phyloP scores from a whole-genome alignment of 352 stramenopile species.

The Blastocystis sp. region DNA sequence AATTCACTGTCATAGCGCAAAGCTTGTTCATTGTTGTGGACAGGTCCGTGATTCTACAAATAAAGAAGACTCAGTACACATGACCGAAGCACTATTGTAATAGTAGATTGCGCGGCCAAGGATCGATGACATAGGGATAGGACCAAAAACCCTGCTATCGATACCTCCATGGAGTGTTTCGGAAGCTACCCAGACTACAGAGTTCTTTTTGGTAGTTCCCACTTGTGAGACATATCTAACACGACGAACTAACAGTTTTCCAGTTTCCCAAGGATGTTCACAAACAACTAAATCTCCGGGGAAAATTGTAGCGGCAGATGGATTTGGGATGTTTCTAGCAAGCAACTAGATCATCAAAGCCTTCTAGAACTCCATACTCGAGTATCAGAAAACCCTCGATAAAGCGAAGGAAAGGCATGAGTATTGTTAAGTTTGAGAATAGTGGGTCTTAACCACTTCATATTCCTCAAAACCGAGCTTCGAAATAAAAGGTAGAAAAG shows the following conservation, averaged over 20 bases:
- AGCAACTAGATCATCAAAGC: slow-evolving; percentile 6
- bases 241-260: slow-evolving; percentile 6
- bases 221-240: not conserved
- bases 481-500: not conserved
- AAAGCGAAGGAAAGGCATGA: slow-evolving; percentile 48
- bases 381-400: slow-evolving; percentile 24
- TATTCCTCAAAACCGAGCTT: not conserved
- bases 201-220: not conserved
- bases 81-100: slow-evolving; percentile 16
- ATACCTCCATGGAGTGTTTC: slow-evolving; percentile 46
- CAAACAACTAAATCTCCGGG: slow-evolving; percentile 44
- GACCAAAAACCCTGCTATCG: slow-evolving; percentile 37
- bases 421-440: slow-evolving; percentile 59
- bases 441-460: slow-evolving; percentile 46
- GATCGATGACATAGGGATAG: slow-evolving; percentile 29
- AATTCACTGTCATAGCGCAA: slow-evolving; percentile 2
- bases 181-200: slow-evolving; percentile 33
- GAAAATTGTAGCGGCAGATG: slow-evolving; percentile 15
- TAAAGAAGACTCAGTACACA: not conserved
- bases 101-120: slow-evolving; percentile 43
- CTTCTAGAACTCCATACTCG: not conserved
- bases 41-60: slow-evolving; percentile 31
- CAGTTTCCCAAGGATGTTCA: slow-evolving; percentile 21
- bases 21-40: slow-evolving; percentile 28
- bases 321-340: slow-evolving; percentile 19